Base-by-base conservation (phyloP, 2,329 filamentous ascomycete genomes). In the Proliferodiscus dingleyae region DNA sequence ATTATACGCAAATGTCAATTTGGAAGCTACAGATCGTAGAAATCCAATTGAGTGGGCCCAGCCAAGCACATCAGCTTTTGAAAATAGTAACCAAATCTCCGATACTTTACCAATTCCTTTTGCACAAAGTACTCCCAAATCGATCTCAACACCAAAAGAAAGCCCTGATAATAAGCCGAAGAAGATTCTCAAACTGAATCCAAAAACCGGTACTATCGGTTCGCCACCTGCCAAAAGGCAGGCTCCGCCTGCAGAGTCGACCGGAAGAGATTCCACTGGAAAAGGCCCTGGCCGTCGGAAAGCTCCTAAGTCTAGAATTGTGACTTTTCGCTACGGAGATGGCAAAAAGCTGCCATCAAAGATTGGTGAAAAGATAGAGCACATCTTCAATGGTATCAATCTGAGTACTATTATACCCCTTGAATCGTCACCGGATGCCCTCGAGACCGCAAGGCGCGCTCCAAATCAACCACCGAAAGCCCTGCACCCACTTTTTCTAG, bases 401-500 rank as follows among this genome's bases (percentile, higher is more conserved):
- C 26, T 13, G 6, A 30, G 37, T 19, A n/a, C 41, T 22, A 13
- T 39, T 13, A 4, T 21, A 1, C 10, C 33, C 21, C 15, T 41
- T n/a, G 33, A 38, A 11, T n/a, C 10, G 33, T 10, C 11, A 21
- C 18, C 38, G 30, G 41, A 47, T 55, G 43, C 43, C 28, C 39
- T 55, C 52, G 34, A 54, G 64, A 51, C 46, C 32, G 39, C 52
- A 46, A 48, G 56, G 51, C 28, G 62, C 52, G 46, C 43, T 37
- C 50, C 56, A 41, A 55, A 21, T 9, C 41, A 47, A 5, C 44
- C 49, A 34, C 54, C 63, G 5, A 81, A 77, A 56, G 55, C 69
- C 1, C 75, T 78, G 0, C 82, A 89, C 64, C 85, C 85, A 0
- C 87, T 89, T 60, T 89, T 89, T 58, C 60, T 74, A 13, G 78